These are phyloP conservation scores for Aspergillus homomorphus DNA, from an alignment of 495 filamentous ascomycete species.

Conservation along the genomic window DNA sequence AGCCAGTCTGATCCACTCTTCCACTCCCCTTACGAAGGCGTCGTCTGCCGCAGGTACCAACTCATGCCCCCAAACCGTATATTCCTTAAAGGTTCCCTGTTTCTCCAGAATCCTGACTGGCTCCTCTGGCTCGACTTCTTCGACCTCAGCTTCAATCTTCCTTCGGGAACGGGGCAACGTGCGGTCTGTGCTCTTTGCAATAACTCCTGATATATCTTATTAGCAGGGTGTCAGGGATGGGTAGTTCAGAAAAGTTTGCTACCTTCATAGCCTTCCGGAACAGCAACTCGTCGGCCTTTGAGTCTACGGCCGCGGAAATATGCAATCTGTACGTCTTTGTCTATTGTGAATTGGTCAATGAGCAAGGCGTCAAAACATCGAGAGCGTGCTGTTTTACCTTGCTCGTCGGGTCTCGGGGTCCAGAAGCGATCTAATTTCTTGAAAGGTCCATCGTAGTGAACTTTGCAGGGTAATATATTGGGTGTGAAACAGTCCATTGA, in stretches of 20 bases:
- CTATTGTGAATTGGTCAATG: conserved; percentile 3
- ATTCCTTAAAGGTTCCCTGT: conserved; percentile 66
- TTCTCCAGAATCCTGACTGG: conserved; percentile 60
- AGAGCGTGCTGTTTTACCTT: conserved; percentile 31
- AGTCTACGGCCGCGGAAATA: conserved; percentile 86
- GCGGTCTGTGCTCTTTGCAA: conserved; percentile 40
- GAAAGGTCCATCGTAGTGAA: conserved; percentile 75
- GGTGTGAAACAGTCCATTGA: conserved; percentile 47
- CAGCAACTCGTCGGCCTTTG: conserved; percentile 58
- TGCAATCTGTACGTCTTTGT: conserved; percentile 42
- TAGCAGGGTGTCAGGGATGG: not conserved
- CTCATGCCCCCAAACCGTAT: conserved; percentile 85
- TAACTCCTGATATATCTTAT: conserved; percentile 30
- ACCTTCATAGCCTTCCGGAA: conserved; percentile 78
- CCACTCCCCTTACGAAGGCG: conserved; percentile 63
- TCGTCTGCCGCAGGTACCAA: conserved; percentile 65
- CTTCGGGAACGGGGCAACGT: conserved; percentile 20
- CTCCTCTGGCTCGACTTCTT: conserved; percentile 39
- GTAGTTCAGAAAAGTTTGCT: not conserved
- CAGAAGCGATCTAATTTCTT: conserved; percentile 68
- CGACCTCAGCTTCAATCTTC: conserved; percentile 36
- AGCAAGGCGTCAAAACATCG: not conserved
- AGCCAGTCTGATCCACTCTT: conserved; percentile 83
- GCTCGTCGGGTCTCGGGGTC: conserved; percentile 49
- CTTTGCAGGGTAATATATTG: conserved; percentile 79